Conservation (phyloP, 2,329 filamentous ascomycete genomes). For the Tolypocladium paradoxum region DNA sequence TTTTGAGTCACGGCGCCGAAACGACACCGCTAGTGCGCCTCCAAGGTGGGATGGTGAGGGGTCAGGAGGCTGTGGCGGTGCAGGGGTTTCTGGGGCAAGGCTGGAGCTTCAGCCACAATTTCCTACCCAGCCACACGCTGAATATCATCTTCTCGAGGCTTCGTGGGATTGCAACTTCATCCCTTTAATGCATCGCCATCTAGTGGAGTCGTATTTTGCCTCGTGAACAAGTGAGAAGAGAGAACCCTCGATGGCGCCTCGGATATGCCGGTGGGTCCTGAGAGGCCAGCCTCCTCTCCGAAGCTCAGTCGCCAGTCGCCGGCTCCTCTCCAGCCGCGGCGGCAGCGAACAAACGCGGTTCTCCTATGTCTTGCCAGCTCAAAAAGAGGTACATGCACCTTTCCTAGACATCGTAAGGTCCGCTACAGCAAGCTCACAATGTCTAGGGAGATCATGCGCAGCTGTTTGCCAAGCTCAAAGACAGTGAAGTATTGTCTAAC, state of each 20-base stretch:
- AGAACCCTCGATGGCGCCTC: constrained; percentile 10
- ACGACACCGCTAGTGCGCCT: neutral
- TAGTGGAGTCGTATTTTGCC: neutral
- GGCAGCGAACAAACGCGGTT: constrained; percentile 9
- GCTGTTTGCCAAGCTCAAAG: constrained; percentile 11
- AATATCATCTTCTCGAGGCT: neutral
- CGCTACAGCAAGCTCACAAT: neutral
- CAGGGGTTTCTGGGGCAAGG: neutral
- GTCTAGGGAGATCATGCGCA: constrained; percentile 6
- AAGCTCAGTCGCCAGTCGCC: neutral
- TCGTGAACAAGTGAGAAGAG: too few relatives aligned
- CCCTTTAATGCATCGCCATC: neutral
- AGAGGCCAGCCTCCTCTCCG: constrained; percentile 6
- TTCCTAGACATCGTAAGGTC: neutral
- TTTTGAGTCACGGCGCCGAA: constrained; percentile 10
- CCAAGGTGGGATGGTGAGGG: constrained; percentile 9
- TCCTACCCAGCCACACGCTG: constrained; percentile 1
- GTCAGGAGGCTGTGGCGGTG: constrained; percentile 10
- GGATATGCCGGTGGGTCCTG: constrained; percentile 8
- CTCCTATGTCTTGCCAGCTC: constrained; percentile 10
- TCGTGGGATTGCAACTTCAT: neutral
- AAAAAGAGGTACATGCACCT: neutral
- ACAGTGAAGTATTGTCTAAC: constrained; percentile 16
- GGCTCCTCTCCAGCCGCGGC: constrained; percentile 6
- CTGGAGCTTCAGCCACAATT: constrained; percentile 5